These are phyloP conservation scores for Stachybotrys chartarum DNA, from an alignment of 2,329 filamentous ascomycete species.

Conservation along the genomic window DNA sequence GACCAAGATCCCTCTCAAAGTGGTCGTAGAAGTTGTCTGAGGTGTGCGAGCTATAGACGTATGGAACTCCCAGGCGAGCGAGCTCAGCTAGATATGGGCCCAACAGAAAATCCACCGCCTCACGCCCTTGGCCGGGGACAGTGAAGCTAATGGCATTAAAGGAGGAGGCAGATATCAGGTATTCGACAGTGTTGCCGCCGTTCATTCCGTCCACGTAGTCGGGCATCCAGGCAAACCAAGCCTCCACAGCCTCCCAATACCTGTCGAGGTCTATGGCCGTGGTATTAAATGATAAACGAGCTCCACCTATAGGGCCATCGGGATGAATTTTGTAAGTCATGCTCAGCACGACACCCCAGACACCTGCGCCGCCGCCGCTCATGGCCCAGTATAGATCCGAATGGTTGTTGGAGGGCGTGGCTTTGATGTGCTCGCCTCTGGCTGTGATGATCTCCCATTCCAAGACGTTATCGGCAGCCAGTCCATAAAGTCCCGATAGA, in stretches of 20 bases:
- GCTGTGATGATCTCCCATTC: conserved; percentile 38
- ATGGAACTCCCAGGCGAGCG: neutral
- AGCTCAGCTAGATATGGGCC: neutral
- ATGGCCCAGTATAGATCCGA: conserved; percentile 49
- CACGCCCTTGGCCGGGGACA: neutral
- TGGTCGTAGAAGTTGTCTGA: neutral
- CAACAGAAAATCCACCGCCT: neutral
- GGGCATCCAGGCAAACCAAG: neutral
- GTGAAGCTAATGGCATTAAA: neutral
- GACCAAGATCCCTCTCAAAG: neutral
- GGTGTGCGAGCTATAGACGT: neutral
- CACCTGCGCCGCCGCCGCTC: conserved; percentile 43
- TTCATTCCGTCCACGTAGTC: neutral
- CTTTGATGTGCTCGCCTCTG: conserved; percentile 31
- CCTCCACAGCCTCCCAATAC: neutral
- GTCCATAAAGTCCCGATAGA: conserved; percentile 32
- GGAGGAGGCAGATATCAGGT: neutral
- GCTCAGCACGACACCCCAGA: conserved; percentile 44
- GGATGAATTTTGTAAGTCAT: conserved; percentile 38
- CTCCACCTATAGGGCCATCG: conserved; percentile 13
- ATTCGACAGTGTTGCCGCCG: neutral
- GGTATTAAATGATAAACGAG: neutral
- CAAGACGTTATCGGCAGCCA: conserved; percentile 42
- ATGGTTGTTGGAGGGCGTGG: conserved; percentile 23
- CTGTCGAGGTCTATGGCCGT: neutral